These are phyloP conservation scores for Pyrenophora teres DNA, from an alignment of 2,329 filamentous ascomycete genomes.

Conservation along the genomic window DNA sequence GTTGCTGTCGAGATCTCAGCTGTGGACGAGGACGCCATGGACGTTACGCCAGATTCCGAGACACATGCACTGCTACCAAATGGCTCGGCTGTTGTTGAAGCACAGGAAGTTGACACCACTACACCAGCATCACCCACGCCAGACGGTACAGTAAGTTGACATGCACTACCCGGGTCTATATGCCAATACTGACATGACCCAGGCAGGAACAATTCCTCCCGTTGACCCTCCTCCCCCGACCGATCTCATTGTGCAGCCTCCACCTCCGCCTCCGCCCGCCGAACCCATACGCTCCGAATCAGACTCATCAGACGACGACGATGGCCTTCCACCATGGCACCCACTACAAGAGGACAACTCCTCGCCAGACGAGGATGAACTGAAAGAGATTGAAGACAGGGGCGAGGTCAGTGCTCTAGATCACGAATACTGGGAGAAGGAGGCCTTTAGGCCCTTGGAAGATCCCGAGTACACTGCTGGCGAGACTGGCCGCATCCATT, in stretches of 20 bases:
- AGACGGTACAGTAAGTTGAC: conserved; percentile 22
- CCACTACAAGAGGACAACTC: conserved; percentile 62
- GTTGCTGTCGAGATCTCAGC: conserved; percentile 38
- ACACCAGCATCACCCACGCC: conserved; percentile 24
- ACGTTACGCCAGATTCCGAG: conserved; percentile 44
- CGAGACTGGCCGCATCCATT: conserved; percentile 62
- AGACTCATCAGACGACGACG: conserved; percentile 46
- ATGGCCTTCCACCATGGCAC: conserved; percentile 53
- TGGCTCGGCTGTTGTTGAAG: conserved; percentile 25
- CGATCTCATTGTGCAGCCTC: conserved; percentile 31
- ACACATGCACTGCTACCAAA: conserved; percentile 31
- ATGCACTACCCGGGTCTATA: background rate
- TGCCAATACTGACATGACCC: background rate
- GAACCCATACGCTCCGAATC: conserved; percentile 38
- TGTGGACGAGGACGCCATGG: conserved; percentile 47
- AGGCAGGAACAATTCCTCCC: conserved; percentile 21
- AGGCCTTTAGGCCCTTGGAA: conserved; percentile 60
- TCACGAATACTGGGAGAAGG: conserved; percentile 63
- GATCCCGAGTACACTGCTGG: conserved; percentile 61
- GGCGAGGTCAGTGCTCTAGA: conserved; percentile 62
- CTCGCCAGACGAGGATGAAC: conserved; percentile 60
- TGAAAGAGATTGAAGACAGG: conserved; percentile 60
- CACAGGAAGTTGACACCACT: conserved; percentile 13
- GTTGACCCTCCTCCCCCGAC: conserved; percentile 30
- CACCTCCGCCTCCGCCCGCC: conserved; percentile 40